Evolutionary conservation across 2,329 filamentous ascomycete genomes (phyloP), one percentile per base, ranked within the genome.

Genomic region (Trichoderma sp.): DNA sequence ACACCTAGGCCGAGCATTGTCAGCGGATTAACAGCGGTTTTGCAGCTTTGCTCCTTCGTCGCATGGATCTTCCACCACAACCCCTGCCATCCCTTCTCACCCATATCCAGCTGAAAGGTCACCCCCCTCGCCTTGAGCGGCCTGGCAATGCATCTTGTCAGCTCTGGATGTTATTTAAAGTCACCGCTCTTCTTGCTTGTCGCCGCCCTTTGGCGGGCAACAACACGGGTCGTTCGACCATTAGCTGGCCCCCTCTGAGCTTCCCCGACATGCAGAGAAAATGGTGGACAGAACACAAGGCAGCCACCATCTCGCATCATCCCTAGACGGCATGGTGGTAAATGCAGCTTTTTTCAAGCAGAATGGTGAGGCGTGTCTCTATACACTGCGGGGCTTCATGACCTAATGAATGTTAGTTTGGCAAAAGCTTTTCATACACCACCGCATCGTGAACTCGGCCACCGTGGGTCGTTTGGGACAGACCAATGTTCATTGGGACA

Each of bases 371-470:
- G 74, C 60, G 74, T 75, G 74, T 75, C 24, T 56, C 62, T 75
- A 75, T 66, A 71, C 60, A 71, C 45, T 75, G 74, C 74, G 74
- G 74, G 74, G 74, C 74, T 66, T 66, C 50, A 45, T 16, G 65
- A 53, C 72, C 67, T 71, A 71, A 67, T 50, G 41, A 35, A 53
- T 75, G 74, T 69, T 75, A 71, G 67, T 60, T 60, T 53, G 60
- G 65, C 68, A 75, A 75, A 75, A 75, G 74, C 74, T 75, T 75
- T 75, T 75, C 74, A 35, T 69, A 75, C 74, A 75, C 74, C 74
- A 75, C 66, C 74, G 65, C 74, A 72, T 72, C 67, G 50, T 75
- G 74, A 72, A 66, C 67, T 75, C 53, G 41, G 60, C 63, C 62
- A 62, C 59, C 67, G 67, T 75, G 74, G 74, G 74, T 75, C 67